Evolutionary conservation across 1,139 yeast genomes (phyloP).

Genomic region (Pichia sp.): DNA sequence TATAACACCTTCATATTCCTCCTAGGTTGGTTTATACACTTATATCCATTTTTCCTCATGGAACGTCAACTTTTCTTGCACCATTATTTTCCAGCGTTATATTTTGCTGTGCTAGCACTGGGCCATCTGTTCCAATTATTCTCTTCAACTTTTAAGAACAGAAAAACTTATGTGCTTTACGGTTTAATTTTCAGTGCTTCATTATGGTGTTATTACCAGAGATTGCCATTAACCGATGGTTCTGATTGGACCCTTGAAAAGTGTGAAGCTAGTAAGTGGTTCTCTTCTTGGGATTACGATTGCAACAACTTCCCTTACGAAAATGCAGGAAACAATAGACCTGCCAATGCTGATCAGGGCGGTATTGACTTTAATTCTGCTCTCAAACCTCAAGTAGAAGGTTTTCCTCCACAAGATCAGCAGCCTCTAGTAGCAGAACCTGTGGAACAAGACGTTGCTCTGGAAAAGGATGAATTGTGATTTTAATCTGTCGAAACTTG

Average conservation of each 20-base stretch:
- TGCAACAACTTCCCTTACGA: constrained; percentile 54
- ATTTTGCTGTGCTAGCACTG: constrained; percentile 80
- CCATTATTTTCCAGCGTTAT: constrained; percentile 87
- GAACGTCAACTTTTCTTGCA: constrained; percentile 90
- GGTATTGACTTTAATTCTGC: constrained; percentile 26
- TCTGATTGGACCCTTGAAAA: constrained; percentile 69
- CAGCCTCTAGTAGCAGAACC: background rate
- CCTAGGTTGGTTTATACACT: constrained; percentile 82
- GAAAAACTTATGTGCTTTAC: constrained; percentile 43
- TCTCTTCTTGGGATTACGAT: constrained; percentile 79
- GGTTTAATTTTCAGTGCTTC: constrained; percentile 47
- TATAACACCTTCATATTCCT: constrained; percentile 63
- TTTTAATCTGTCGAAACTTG: background rate
- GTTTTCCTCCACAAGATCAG: constrained; percentile 3
- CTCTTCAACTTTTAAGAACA: constrained; percentile 45
- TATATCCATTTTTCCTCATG: constrained; percentile 86
- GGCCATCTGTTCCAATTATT: constrained; percentile 78
- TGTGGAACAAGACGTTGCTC: background rate
- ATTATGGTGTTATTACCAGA: constrained; percentile 53
- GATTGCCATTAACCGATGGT: constrained; percentile 76
- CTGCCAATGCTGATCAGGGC: constrained; percentile 14
- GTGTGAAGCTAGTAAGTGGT: constrained; percentile 59
- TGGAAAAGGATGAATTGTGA: constrained; percentile 19
- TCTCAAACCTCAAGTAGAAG: constrained; percentile 16
- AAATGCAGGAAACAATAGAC: constrained; percentile 9